A percentile compares a stretch with the other conserved stretches of the same genome.
Conservation (phyloP, 2,329 filamentous ascomycete genomes). For the Colletotrichum cuscutae region DNA sequence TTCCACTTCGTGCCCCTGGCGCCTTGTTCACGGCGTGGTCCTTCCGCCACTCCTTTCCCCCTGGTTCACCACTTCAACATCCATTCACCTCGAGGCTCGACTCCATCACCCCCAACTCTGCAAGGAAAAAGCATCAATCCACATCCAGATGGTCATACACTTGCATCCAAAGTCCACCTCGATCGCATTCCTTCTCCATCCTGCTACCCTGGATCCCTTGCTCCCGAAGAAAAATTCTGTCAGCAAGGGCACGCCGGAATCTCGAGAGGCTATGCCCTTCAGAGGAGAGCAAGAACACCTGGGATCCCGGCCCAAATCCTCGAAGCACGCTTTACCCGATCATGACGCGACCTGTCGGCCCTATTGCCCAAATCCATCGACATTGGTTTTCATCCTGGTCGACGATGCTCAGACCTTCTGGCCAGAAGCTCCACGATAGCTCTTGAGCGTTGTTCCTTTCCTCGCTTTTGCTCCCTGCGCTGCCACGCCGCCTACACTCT, state of each 20-base stretch:
- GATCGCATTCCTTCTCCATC: not conserved
- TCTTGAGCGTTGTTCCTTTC: not conserved
- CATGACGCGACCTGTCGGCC: constrained; percentile 2
- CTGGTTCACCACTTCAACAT: constrained; percentile 7
- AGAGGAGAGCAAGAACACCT: not conserved
- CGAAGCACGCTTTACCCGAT: constrained; percentile 16
- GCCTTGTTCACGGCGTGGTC: not conserved
- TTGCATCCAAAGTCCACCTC: not conserved
- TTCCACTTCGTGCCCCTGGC: not conserved
- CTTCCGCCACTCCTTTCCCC: not conserved
- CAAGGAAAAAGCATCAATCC: constrained; percentile 1
- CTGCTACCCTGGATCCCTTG: not conserved
- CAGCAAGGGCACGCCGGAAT: constrained; percentile 2
- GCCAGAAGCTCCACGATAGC: constrained; percentile 17
- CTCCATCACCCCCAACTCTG: not conserved
- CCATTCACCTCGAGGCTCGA: not conserved
- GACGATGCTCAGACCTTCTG: constrained; percentile 24
- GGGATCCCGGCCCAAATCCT: not conserved
- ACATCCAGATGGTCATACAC: not conserved
- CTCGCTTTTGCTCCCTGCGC: not conserved
- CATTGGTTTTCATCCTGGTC: not conserved
- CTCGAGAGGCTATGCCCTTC: constrained; percentile 16
- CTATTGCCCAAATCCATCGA: constrained; percentile 23
- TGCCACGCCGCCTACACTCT: not conserved
- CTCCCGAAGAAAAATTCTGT: constrained; percentile 3